Percentiles rank a stretch among this genome's conserved stretches.
phyloP scores from a whole-genome alignment of 116 monocot species.

The Papilionanthe hybrid region DNA sequence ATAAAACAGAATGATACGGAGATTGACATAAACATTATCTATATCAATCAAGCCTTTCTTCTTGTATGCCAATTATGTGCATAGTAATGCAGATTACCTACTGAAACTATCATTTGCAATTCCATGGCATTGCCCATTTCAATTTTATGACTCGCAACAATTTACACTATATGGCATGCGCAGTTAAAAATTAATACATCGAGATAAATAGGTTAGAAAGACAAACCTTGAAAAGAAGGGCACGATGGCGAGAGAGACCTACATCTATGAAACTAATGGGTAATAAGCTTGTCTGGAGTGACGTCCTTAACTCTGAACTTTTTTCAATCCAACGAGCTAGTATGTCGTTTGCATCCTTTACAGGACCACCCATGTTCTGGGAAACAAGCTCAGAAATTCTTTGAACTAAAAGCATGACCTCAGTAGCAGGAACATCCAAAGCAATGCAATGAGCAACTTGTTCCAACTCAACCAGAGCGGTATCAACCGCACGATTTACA shows the following conservation, averaged over 20 bases:
- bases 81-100: neutral
- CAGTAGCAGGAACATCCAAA: conserved; percentile 47
- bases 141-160: neutral
- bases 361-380: conserved; percentile 94
- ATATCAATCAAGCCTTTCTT: too few species aligned
- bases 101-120: neutral
- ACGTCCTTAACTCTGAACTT: conserved; percentile 68
- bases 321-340: conserved; percentile 71
- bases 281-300: conserved; percentile 75
- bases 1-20: too few species aligned
- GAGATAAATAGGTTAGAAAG: neutral
- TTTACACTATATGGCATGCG: neutral
- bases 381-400: conserved; percentile 86
- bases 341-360: conserved; percentile 80
- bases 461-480: conserved; percentile 67
- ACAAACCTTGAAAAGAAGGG: conserved; percentile 95
- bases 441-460: conserved; percentile 84
- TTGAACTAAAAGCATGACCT: conserved; percentile 62
- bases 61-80: too few species aligned
- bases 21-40: too few species aligned
- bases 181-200: neutral
- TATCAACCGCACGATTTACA: conserved; percentile 76
- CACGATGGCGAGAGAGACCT: conserved; percentile 87
- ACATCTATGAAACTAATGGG: conserved; percentile 81
- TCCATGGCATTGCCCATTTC: too few species aligned